Evolutionary conservation across 2,329 filamentous ascomycete species (phyloP).

Genomic region (Diaporthe ampelina): DNA sequence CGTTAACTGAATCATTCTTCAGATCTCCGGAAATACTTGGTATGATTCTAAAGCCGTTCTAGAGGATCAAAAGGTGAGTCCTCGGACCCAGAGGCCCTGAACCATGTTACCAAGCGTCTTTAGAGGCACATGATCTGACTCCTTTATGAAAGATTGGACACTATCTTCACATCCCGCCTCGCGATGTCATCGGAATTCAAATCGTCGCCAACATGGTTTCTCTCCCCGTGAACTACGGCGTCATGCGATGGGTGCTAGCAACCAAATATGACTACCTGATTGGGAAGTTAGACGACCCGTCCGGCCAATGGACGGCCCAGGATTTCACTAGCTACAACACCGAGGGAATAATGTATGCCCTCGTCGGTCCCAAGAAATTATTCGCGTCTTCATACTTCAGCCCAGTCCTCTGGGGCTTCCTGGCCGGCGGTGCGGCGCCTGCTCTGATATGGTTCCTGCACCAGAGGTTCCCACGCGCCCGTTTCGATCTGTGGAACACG

Average conservation of each 20-base stretch:
- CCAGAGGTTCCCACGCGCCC: conserved; percentile 37
- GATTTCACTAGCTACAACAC: conserved; percentile 43
- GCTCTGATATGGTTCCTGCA: conserved; percentile 42
- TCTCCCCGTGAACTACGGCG: conserved; percentile 43
- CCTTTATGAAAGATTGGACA: conserved; percentile 27
- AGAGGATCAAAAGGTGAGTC: conserved; percentile 43
- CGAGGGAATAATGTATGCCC: conserved; percentile 43
- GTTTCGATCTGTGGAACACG: conserved; percentile 45
- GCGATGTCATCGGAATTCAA: conserved; percentile 44
- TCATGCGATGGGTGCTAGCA: conserved; percentile 43
- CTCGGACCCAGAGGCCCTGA: background rate
- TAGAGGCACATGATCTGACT: background rate
- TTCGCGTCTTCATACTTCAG: conserved; percentile 42
- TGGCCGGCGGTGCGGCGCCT: conserved; percentile 40
- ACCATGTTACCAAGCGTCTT: no score
- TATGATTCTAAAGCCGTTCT: conserved; percentile 42
- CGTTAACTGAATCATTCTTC: background rate
- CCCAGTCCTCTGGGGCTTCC: conserved; percentile 43
- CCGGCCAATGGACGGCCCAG: conserved; percentile 44
- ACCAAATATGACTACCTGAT: conserved; percentile 43
- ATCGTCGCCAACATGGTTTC: conserved; percentile 43
- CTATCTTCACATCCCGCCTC: conserved; percentile 43
- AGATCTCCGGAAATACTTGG: conserved; percentile 44
- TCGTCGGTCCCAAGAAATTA: conserved; percentile 43
- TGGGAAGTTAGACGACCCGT: conserved; percentile 38